phyloP scores from a whole-genome alignment of 768 basidiomycete genomes.

The Megacollybia marginata region DNA sequence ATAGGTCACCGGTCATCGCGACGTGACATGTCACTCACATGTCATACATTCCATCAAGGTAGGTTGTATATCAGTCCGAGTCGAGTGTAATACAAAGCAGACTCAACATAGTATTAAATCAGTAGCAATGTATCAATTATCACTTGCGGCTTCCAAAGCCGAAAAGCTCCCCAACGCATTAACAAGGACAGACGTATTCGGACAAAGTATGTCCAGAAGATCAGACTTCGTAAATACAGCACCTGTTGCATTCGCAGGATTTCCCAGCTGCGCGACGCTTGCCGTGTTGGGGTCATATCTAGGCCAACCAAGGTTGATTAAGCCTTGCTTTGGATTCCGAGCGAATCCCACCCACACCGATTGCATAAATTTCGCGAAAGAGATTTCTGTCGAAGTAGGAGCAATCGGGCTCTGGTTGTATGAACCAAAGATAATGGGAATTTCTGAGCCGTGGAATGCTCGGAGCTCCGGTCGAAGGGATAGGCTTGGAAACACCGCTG shows the following conservation, averaged over 20 bases:
- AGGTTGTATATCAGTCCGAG: too few species aligned
- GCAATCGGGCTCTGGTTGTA: slow-evolving; percentile 10
- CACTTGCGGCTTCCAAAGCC: too few species aligned
- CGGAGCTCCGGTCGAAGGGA: slow-evolving; percentile 25
- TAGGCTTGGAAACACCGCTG: slow-evolving; percentile 30
- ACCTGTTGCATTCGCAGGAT: slow-evolving; percentile 13
- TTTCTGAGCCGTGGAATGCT: slow-evolving; percentile 30
- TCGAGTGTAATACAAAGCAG: too few species aligned
- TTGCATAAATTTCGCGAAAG: slow-evolving; percentile 27
- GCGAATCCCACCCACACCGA: slow-evolving; percentile 35
- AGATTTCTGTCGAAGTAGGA: slow-evolving; percentile 13
- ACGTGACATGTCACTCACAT: too few species aligned
- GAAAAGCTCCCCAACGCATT: too few species aligned
- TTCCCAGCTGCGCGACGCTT: slow-evolving; percentile 15
- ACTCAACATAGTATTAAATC: too few species aligned
- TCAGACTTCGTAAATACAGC: too few species aligned
- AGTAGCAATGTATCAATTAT: too few species aligned
- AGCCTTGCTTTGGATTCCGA: slow-evolving; percentile 23
- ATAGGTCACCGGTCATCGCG: too few species aligned
- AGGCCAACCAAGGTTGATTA: slow-evolving; percentile 20
- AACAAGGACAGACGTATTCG: too few species aligned
- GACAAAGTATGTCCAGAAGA: too few species aligned
- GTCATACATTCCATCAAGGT: too few species aligned
- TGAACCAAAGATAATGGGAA: slow-evolving; percentile 26
- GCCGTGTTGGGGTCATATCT: slow-evolving; percentile 12